Conservation (phyloP, 108 stramenopile species). For the Cyclotella kingstonii region DNA sequence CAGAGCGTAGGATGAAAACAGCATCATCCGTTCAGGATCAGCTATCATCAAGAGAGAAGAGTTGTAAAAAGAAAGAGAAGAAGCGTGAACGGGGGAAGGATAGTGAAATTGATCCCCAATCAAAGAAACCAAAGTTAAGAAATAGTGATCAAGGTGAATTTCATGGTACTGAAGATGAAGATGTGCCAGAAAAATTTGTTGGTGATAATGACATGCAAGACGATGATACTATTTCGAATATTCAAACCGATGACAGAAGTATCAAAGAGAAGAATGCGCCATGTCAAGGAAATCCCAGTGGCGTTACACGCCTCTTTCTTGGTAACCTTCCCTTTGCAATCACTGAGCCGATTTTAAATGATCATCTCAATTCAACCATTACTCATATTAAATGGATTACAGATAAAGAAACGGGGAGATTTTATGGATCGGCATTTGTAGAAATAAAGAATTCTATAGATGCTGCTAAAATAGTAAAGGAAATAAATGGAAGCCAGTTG, state of each 20-base stretch:
- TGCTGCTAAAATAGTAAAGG: conserved; percentile 69
- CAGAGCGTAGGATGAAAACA: conserved; percentile 30
- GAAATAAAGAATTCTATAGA: conserved; percentile 66
- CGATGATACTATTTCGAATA: conserved; percentile 15
- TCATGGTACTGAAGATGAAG: conserved; percentile 26
- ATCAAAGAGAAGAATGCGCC: conserved; percentile 64
- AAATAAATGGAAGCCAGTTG: conserved; percentile 66
- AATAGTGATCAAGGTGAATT: neutral
- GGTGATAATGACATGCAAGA: conserved; percentile 8
- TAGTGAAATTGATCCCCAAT: conserved; percentile 11
- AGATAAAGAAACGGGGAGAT: conserved; percentile 79
- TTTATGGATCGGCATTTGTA: conserved; percentile 82
- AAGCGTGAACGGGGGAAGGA: conserved; percentile 16
- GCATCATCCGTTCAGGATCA: neutral
- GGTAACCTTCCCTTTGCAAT: conserved; percentile 90
- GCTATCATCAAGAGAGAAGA: conserved; percentile 33
- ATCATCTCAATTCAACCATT: conserved; percentile 60
- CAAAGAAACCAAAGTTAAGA: conserved; percentile 5
- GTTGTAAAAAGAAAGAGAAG: conserved; percentile 39
- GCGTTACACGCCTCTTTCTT: conserved; percentile 82
- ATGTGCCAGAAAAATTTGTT: conserved; percentile 12
- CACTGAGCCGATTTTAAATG: conserved; percentile 62
- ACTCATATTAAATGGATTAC: conserved; percentile 92
- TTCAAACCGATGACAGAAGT: conserved; percentile 12
- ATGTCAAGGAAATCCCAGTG: conserved; percentile 78